Conservation (phyloP, 306 rosid genomes). For the Malus asiatica region DNA sequence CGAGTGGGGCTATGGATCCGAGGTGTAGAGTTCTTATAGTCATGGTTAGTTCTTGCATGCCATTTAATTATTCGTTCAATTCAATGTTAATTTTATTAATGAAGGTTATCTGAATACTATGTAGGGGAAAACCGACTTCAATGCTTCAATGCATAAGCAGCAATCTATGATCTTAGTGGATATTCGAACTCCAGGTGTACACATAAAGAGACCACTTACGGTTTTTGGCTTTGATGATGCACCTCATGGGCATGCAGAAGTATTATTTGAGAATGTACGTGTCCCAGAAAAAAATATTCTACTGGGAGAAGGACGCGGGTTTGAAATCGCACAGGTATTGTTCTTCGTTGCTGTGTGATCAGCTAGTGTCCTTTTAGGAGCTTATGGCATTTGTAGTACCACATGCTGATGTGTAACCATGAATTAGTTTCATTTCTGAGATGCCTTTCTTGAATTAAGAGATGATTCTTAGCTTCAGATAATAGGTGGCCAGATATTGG, state of each 20-base stretch:
- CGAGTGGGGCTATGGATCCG: constrained; percentile 99
- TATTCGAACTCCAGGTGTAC: constrained; percentile 75
- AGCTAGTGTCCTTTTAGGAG: not conserved
- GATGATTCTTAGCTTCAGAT: constrained; percentile 2
- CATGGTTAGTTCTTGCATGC: constrained; percentile 58
- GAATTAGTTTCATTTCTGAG: not conserved
- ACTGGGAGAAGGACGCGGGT: constrained; percentile 94
- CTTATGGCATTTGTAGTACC: not conserved
- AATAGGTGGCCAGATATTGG: not conserved
- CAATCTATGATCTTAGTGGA: constrained; percentile 97
- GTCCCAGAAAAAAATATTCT: constrained; percentile 75
- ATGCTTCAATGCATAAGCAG: constrained; percentile 72
- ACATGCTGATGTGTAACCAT: not conserved
- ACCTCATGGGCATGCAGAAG: constrained; percentile 97
- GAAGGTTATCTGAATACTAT: constrained; percentile 21
- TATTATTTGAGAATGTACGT: constrained; percentile 62
- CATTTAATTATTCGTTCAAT: not conserved
- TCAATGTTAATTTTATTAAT: constrained; percentile 7
- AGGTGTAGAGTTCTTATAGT: constrained; percentile 82
- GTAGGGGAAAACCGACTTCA: constrained; percentile 93
- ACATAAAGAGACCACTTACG: constrained; percentile 63
- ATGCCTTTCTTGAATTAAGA: not conserved
- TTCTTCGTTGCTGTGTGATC: constrained; percentile 3
- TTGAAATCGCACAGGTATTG: constrained; percentile 94
- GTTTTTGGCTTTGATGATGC: constrained; percentile 98